phyloP scores from a whole-genome alignment of 208 protist species.

The Trichomonas gallinae region DNA sequence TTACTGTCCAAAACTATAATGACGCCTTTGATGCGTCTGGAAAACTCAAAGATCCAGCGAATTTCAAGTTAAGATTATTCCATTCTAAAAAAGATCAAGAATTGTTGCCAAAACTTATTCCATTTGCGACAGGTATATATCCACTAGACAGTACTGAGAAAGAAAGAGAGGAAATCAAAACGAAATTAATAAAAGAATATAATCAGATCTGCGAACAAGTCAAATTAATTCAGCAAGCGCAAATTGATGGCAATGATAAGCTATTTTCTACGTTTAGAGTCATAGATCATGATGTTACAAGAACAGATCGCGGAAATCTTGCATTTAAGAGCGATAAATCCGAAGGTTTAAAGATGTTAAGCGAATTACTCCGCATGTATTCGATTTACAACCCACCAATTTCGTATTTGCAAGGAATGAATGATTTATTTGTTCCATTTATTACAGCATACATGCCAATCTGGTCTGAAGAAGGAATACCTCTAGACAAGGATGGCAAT shows the following conservation, averaged over 20 bases:
- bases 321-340: not conserved
- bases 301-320: not conserved
- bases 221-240: not conserved
- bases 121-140: not conserved
- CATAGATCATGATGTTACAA: not conserved
- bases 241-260: not conserved
- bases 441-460: not conserved
- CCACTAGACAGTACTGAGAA: not conserved
- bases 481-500: not conserved
- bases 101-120: not conserved
- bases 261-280: not conserved
- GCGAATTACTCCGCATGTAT: not conserved
- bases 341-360: not conserved
- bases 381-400: not conserved
- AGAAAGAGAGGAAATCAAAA: not conserved
- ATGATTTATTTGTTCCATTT: constrained; percentile 20
- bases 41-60: not conserved
- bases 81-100: not conserved
- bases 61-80: not conserved
- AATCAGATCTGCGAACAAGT: not conserved
- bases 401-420: constrained; percentile 1
- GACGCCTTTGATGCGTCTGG: not conserved
- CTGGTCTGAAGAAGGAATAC: not conserved
- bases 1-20: not conserved
- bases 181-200: not conserved